Base-by-base conservation (phyloP, 495 filamentous ascomycete species). In the Cercophora scortea region DNA sequence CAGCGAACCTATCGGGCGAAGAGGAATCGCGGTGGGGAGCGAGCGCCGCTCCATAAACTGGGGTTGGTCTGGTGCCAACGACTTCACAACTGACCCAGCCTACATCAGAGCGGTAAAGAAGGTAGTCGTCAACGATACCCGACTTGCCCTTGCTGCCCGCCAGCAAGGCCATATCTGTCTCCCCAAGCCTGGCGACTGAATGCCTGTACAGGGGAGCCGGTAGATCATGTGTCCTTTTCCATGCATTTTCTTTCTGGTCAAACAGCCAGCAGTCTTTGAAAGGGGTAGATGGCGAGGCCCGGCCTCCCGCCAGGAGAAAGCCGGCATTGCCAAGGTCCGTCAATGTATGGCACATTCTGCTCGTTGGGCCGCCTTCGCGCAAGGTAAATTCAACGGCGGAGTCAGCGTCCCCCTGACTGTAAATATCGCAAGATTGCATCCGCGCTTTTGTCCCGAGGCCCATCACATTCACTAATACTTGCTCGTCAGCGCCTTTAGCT, bases 311-410 rank as follows among this genome's bases (percentile, higher is more conserved):
- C 15, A 95, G 67, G 8, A 95, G 63, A 50, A 78, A 36, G 74
- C 72, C 62, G 62, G 45, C 65, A 60, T 33, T 17, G 18, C 67
- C 72, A 9, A 88, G 56, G 36, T 76, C 66, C 10, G 84, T 90
- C 16, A 91, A 71, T 0, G 86, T 86, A 63, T 94, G 89, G 53
- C 87, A 90, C 80, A 91, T 86, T 43, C 88, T 74, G 48, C 75
- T 70, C 11, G 73, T 68, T 36, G 68, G 80, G 34, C 61, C 75
- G 50, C 62, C 56, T 38, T 60, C 55, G 9, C 57, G 34, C 44
- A 67, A 63, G 11, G 54, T 60, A 53, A 71, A 34, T 51, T 35
- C 45, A 0, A 16, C 44, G 7, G n/a, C 48, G 0, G 16, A 12
- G 7, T 3, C 19, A 18, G 25, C 25, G 5, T 62, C 58, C 16